Base-by-base conservation (phyloP, 164 flowering plant species). In the Liriodendron chinense region DNA sequence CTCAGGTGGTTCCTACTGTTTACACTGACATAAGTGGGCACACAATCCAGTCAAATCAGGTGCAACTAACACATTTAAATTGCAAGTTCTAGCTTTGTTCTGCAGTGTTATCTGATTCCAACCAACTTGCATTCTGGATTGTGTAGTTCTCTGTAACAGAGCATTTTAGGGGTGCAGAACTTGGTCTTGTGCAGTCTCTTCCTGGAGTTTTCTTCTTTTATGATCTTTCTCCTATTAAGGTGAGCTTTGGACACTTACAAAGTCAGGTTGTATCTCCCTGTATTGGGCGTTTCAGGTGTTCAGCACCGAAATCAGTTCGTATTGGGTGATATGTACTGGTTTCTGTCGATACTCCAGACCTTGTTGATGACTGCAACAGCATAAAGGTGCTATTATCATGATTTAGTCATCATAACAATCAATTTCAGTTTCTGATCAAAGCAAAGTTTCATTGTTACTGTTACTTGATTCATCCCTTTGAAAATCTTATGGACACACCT, bases 1-100 rank as follows among this genome's bases (percentile, higher is more conserved):
- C 5, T 71, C 88, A 94, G 98, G 96, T 94, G 59, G 98, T 94
- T 63, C 98, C 98, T 34, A 92, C 95, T 2, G 78, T 89, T 74
- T 94, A 94, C 81, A 89, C 89, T 8, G 86, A 89, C 78, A 84
- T 89, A 28, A 83, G 79, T 64, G 94, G 93, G 9, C 88, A 78
- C 69, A 86, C 75, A 59, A 79, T 90, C 47, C 84, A 85, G 71
- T 87, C 94, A 68, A 92, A 92, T 80, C 94, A 90, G 96, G 94
- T 89, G 78, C 25, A 49, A 47, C 22, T 21, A 7, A 65, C 20
- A 18, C 62, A 43, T n/a, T 23, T 50, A 23, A 49, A 49, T 74
- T 1, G 9, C 9, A 4, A 18, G 24, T 9, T 73, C 68, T 24
- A n/a, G 50, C 53, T 57, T 66, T 57, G 34, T 28, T 56, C 49